A percentile compares a stretch with the other conserved stretches of the same genome.
Evolutionary conservation across 1,284 basidiomycete genomes (phyloP).

Genomic region (Filobasidium uniguttulatum): DNA sequence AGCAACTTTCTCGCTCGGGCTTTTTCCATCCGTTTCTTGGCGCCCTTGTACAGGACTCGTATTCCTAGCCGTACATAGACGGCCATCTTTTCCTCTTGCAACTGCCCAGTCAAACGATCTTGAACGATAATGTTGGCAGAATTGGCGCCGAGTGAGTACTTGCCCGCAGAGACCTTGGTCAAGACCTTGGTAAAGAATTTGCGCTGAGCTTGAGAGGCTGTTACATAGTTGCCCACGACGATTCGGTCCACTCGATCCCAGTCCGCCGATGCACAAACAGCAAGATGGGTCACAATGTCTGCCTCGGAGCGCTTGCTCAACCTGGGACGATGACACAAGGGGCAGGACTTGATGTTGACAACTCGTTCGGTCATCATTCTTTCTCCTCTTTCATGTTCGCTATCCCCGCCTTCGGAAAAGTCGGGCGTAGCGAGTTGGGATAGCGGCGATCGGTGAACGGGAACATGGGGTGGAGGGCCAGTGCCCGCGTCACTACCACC

Average conservation of each 20-base stretch:
- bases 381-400: slow-evolving; percentile 38
- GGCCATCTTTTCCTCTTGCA: slow-evolving; percentile 90
- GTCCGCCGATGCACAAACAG: slow-evolving; percentile 83
- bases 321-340: slow-evolving; percentile 77
- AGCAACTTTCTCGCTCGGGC: slow-evolving; percentile 63
- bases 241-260: slow-evolving; percentile 80
- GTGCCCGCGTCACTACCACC: slow-evolving; percentile 1
- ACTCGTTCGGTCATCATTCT: slow-evolving; percentile 58
- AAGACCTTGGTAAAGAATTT: slow-evolving; percentile 92
- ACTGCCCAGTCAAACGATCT: slow-evolving; percentile 68
- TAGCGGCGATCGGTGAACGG: not conserved
- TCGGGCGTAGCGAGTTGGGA: slow-evolving; percentile 1
- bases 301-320: slow-evolving; percentile 74
- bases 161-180: slow-evolving; percentile 65
- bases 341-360: slow-evolving; percentile 88
- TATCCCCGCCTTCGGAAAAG: slow-evolving; percentile 15
- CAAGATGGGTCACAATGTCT: slow-evolving; percentile 85
- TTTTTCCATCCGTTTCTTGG: slow-evolving; percentile 79
- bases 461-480: slow-evolving; percentile 6
- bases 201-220: slow-evolving; percentile 84
- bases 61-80: slow-evolving; percentile 86
- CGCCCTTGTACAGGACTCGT: slow-evolving; percentile 83
- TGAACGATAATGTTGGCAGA: slow-evolving; percentile 88
- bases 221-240: slow-evolving; percentile 89
- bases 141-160: slow-evolving; percentile 76